phyloP scores from a whole-genome alignment of 495 filamentous ascomycete species.

The Penicillium flavigenum region DNA sequence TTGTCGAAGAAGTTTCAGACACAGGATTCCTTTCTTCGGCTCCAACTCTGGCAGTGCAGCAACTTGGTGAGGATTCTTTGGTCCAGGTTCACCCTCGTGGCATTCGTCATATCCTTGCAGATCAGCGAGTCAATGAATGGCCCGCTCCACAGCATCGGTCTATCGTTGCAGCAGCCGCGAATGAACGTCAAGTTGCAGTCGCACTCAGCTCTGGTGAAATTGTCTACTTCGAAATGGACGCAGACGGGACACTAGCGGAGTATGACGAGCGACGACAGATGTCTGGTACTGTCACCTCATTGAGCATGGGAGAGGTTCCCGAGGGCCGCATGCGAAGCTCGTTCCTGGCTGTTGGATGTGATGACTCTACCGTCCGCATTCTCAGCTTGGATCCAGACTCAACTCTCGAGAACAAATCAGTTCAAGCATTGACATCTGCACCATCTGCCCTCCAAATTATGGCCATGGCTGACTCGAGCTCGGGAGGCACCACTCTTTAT shows the following conservation, averaged over 20 bases:
- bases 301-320: constrained; percentile 91
- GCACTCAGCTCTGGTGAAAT: constrained; percentile 94
- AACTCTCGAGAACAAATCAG: constrained; percentile 85
- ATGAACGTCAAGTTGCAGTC: constrained; percentile 88
- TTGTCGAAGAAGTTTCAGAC: constrained; percentile 91
- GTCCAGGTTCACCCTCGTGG: constrained; percentile 95
- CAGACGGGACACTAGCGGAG: constrained; percentile 84
- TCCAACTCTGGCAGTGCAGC: constrained; percentile 86
- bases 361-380: constrained; percentile 93
- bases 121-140: constrained; percentile 89
- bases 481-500: constrained; percentile 76
- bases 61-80: constrained; percentile 88
- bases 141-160: constrained; percentile 87
- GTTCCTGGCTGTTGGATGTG: constrained; percentile 93
- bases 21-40: constrained; percentile 86
- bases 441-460: constrained; percentile 91
- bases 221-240: constrained; percentile 95
- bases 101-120: constrained; percentile 81
- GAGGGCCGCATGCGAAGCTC: constrained; percentile 82
- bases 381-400: constrained; percentile 86
- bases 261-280: constrained; percentile 95
- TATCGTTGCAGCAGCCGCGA: constrained; percentile 93
- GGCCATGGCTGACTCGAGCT: constrained; percentile 87
- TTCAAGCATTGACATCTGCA: constrained; percentile 87
- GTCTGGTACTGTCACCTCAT: constrained; percentile 90